Conservation (phyloP, 768 basidiomycete genomes). For the Lactarius quietus region DNA sequence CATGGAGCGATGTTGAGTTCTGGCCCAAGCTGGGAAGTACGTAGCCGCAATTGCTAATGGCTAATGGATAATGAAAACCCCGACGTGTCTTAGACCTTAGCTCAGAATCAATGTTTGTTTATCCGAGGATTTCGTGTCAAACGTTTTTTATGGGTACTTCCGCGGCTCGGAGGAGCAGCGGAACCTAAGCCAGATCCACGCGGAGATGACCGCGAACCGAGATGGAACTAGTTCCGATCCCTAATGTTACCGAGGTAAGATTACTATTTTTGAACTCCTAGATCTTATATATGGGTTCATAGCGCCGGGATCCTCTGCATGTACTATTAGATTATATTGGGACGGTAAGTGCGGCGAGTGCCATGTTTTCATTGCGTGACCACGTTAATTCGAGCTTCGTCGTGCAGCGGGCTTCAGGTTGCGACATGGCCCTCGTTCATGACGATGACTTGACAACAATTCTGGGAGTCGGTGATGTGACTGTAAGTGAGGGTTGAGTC, state of each 20-base stretch:
- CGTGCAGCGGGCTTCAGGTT: too few species aligned
- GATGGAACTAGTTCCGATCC: too few species aligned
- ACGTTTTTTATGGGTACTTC: neutral
- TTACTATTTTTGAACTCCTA: neutral
- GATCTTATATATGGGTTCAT: rapidly evolving
- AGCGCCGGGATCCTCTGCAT: neutral
- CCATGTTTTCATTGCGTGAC: too few species aligned
- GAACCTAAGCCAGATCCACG: too few species aligned
- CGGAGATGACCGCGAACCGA: too few species aligned
- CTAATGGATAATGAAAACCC: neutral
- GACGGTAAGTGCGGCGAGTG: neutral
- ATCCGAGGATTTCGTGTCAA: neutral
- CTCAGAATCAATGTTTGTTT: neutral
- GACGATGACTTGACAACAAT: neutral
- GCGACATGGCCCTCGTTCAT: neutral
- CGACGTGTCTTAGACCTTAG: neutral
- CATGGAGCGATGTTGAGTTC: neutral
- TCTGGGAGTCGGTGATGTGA: neutral
- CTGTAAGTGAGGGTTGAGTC: neutral
- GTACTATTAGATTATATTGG: neutral
- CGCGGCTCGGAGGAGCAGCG: neutral
- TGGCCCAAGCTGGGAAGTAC: too few species aligned
- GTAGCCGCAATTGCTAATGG: neutral
- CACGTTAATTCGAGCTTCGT: too few species aligned
- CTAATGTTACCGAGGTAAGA: neutral